Conservation (phyloP, 257 asterid genomes). For the Salvia miltiorrhiza region DNA sequence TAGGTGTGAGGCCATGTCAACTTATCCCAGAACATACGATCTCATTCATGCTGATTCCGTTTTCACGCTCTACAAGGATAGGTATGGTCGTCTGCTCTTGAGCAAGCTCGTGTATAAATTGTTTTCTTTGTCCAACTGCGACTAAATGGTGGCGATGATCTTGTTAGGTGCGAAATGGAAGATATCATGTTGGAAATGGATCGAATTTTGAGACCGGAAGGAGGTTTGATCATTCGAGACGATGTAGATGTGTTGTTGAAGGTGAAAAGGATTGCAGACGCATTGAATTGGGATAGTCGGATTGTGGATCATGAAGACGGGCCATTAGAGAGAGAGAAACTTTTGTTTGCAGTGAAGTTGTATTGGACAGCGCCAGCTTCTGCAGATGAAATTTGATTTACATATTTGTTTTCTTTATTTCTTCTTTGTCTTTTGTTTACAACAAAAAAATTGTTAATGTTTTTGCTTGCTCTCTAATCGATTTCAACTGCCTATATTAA, state of each 20-base stretch:
- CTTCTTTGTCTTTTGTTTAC: neutral
- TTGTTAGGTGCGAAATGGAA: conserved; percentile 63
- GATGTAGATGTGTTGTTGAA: conserved; percentile 60
- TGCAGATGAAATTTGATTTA: conserved; percentile 21
- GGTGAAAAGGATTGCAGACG: conserved; percentile 66
- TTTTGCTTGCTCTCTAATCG: neutral
- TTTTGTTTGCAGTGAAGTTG: conserved; percentile 66
- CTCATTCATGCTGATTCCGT: conserved; percentile 74
- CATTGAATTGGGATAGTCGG: conserved; percentile 68
- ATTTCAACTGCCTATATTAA: neutral
- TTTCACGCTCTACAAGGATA: conserved; percentile 61
- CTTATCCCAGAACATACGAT: conserved; percentile 87
- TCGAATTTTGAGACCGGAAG: conserved; percentile 75
- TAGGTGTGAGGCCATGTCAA: conserved; percentile 97
- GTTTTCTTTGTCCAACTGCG: neutral
- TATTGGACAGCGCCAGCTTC: conserved; percentile 77
- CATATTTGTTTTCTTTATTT: neutral
- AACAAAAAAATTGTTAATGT: neutral
- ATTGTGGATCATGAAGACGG: conserved; percentile 88
- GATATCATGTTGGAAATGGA: conserved; percentile 84
- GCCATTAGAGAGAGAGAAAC: conserved; percentile 77
- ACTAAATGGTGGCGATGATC: neutral
- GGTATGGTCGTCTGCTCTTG: conserved; percentile 21
- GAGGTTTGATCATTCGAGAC: conserved; percentile 71
- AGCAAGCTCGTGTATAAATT: neutral